A percentile compares a stretch with the other conserved stretches of the same genome.
Evolutionary conservation across 2,329 filamentous ascomycete species (phyloP).

Genomic region (Colletotrichum trifolii): DNA sequence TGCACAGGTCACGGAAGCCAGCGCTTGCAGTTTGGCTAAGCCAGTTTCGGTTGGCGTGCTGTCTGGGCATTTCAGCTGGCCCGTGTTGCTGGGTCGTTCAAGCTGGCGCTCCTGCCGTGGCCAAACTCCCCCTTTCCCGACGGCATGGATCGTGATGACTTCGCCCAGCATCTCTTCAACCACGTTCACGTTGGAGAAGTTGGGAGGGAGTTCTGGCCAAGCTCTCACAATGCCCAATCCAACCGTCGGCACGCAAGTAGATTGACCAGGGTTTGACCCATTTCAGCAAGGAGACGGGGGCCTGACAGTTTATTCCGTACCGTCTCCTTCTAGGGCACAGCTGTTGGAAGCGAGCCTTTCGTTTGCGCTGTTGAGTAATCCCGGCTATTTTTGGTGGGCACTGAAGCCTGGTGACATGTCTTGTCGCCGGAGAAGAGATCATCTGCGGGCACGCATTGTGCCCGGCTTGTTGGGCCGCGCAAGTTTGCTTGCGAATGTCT

Average conservation of each 20-base stretch:
- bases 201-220: neutral
- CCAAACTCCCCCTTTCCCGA: slow-evolving; percentile 29
- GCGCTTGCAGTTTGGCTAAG: slow-evolving; percentile 26
- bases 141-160: slow-evolving; percentile 22
- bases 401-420: too few relatives aligned
- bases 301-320: too few relatives aligned
- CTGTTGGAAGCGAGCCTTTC: too few relatives aligned
- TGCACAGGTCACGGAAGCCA: slow-evolving; percentile 27
- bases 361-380: too few relatives aligned
- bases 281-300: too few relatives aligned
- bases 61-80: slow-evolving; percentile 26
- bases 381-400: too few relatives aligned
- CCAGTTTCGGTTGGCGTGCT: slow-evolving; percentile 25
- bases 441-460: too few relatives aligned
- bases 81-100: slow-evolving; percentile 6
- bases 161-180: slow-evolving; percentile 11
- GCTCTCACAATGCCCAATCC: too few relatives aligned
- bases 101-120: slow-evolving; percentile 20
- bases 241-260: too few relatives aligned
- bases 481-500: neutral
- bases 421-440: too few relatives aligned
- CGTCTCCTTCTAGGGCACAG: too few relatives aligned
- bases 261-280: neutral
- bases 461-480: neutral
- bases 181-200: neutral